phyloP scores from a whole-genome alignment of 2,329 filamentous ascomycete species.

The Herpotrichia juniperi region DNA sequence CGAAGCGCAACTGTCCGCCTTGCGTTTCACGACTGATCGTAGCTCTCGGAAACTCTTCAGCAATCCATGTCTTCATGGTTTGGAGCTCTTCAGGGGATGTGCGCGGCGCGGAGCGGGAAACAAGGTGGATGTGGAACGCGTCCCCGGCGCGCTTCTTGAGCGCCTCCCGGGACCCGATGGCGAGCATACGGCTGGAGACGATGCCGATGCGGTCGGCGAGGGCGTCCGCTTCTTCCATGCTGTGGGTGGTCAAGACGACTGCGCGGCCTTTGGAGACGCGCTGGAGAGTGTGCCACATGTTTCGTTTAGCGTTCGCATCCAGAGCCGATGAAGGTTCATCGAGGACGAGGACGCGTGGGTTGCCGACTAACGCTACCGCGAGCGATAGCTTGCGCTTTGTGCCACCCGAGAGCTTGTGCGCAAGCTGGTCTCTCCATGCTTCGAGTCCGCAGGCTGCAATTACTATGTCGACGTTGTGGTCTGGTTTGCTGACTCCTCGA shows the following conservation, averaged over 20 bases:
- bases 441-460: constrained; percentile 73
- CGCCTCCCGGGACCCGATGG: constrained; percentile 74
- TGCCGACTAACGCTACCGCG: constrained; percentile 89
- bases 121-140: constrained; percentile 77
- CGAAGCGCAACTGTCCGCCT: constrained; percentile 82
- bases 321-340: constrained; percentile 88
- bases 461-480: constrained; percentile 63
- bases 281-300: constrained; percentile 90
- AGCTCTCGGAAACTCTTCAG: constrained; percentile 63
- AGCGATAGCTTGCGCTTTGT: constrained; percentile 89
- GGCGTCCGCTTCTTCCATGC: constrained; percentile 88
- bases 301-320: constrained; percentile 81
- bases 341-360: constrained; percentile 81
- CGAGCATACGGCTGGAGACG: constrained; percentile 82
- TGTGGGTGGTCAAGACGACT: constrained; percentile 87
- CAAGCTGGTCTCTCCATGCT: constrained; percentile 69
- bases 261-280: constrained; percentile 79
- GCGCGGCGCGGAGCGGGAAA: constrained; percentile 73
- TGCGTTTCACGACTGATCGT: constrained; percentile 61
- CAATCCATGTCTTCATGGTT: constrained; percentile 69
- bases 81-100: constrained; percentile 70
- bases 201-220: constrained; percentile 87
- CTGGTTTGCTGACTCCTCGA: constrained; percentile 59
- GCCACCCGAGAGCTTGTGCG: constrained; percentile 80
- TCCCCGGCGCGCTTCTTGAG: constrained; percentile 58